phyloP scores from a whole-genome alignment of 768 basidiomycete genomes.

The Fomitopsis serialis region DNA sequence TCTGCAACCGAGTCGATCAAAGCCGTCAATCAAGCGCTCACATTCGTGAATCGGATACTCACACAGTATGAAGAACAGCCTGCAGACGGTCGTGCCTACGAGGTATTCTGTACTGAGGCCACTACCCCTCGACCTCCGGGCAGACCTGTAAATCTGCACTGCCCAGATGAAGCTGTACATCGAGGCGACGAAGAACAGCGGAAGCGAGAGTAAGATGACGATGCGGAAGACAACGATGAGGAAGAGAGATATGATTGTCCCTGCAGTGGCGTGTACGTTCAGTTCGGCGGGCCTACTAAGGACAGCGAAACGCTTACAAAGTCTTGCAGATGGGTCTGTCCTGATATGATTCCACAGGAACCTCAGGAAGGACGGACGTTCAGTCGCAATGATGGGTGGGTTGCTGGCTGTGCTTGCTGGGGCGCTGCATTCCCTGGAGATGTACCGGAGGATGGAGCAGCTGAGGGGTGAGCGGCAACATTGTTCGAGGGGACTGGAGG shows the following conservation, averaged over 20 bases:
- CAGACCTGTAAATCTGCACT: constrained; percentile 79
- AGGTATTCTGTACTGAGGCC: constrained; percentile 68
- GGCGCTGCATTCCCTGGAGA: no score
- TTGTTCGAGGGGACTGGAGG: constrained; percentile 4
- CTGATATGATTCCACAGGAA: constrained; percentile 55
- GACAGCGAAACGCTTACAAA: constrained; percentile 47
- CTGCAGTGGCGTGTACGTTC: constrained; percentile 28
- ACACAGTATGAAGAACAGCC: constrained; percentile 75
- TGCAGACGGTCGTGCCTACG: constrained; percentile 67
- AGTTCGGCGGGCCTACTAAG: neutral
- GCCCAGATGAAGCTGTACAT: constrained; percentile 83
- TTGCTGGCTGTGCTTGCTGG: constrained; percentile 16
- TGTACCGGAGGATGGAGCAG: neutral
- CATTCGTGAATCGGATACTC: constrained; percentile 26
- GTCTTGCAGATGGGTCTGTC: constrained; percentile 64
- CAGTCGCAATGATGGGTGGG: constrained; percentile 5
- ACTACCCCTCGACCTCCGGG: constrained; percentile 61
- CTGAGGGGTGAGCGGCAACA: constrained; percentile 8
- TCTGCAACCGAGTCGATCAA: constrained; percentile 41
- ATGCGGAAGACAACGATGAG: constrained; percentile 71
- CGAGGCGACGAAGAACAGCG: constrained; percentile 56
- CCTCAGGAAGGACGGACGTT: constrained; percentile 32
- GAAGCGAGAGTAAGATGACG: constrained; percentile 60
- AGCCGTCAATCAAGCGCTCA: no score
- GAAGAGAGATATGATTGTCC: constrained; percentile 63